A percentile compares a stretch with the other conserved stretches of the same genome.
phyloP scores from a whole-genome alignment of 257 asterid species.

The Fraxinus anomala region DNA sequence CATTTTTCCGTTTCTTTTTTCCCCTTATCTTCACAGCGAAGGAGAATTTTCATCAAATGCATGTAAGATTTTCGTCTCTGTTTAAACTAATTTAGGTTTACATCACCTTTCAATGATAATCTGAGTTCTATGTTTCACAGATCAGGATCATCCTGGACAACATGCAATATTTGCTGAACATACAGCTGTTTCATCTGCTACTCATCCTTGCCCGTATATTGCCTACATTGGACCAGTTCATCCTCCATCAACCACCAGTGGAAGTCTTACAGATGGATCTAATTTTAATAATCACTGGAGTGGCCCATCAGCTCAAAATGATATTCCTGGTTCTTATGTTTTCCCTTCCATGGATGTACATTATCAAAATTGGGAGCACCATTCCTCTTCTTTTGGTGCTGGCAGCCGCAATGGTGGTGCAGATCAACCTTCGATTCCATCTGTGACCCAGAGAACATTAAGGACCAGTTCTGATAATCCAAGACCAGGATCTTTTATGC shows the following conservation, averaged over 20 bases:
- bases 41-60: slow-evolving; percentile 62
- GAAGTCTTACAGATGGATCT: slow-evolving; percentile 55
- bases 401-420: slow-evolving; percentile 49
- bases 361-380: slow-evolving; percentile 66
- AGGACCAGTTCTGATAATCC: slow-evolving; percentile 57
- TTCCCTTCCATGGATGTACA: slow-evolving; percentile 63
- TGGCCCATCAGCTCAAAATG: slow-evolving; percentile 53
- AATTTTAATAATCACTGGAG: slow-evolving; percentile 60
- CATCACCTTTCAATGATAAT: slow-evolving; percentile 16
- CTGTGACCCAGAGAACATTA: slow-evolving; percentile 58
- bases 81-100: slow-evolving; percentile 14
- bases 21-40: slow-evolving; percentile 49
- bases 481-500: slow-evolving; percentile 57
- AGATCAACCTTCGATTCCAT: slow-evolving; percentile 52
- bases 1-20: slow-evolving; percentile 1
- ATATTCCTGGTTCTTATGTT: slow-evolving; percentile 57
- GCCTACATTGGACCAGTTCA: slow-evolving; percentile 67
- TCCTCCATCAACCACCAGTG: slow-evolving; percentile 57
- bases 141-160: slow-evolving; percentile 63
- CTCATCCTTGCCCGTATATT: slow-evolving; percentile 69
- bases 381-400: slow-evolving; percentile 46
- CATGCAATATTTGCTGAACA: slow-evolving; percentile 61
- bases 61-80: slow-evolving; percentile 47
- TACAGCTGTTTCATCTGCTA: slow-evolving; percentile 53
- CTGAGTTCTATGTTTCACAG: slow-evolving; percentile 34